Percentiles rank a stretch among this genome's conserved stretches.
Conservation (phyloP, 352 stramenopile genomes). For the Globisporangium nunn region DNA sequence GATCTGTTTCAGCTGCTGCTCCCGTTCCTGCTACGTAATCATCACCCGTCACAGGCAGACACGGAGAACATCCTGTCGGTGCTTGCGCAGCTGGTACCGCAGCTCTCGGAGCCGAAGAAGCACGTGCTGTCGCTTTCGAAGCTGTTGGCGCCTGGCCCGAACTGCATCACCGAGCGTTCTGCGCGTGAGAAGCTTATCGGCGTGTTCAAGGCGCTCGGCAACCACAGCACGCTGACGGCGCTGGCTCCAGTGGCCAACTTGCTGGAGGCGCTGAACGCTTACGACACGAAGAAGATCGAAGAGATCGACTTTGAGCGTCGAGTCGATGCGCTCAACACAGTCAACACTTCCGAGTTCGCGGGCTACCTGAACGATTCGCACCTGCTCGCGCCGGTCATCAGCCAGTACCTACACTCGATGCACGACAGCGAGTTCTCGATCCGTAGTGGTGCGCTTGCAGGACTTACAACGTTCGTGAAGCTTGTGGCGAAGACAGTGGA, state of each 20-base stretch:
- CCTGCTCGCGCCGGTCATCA: constrained; percentile 68
- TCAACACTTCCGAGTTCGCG: constrained; percentile 60
- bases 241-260: constrained; percentile 38
- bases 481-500: constrained; percentile 29
- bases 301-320: constrained; percentile 81
- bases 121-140: constrained; percentile 74
- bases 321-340: constrained; percentile 59
- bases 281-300: constrained; percentile 72
- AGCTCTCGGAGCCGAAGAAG: constrained; percentile 63
- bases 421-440: constrained; percentile 83
- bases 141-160: constrained; percentile 63
- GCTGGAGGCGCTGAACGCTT: constrained; percentile 64
- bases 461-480: constrained; percentile 45
- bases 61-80: constrained; percentile 81
- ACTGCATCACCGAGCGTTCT: constrained; percentile 56
- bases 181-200: constrained; percentile 56
- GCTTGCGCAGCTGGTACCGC: constrained; percentile 63
- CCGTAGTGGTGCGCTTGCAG: constrained; percentile 57
- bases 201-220: constrained; percentile 62
- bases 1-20: constrained; percentile 83
- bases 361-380: constrained; percentile 51
- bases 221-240: constrained; percentile 23
- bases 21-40: constrained; percentile 79
- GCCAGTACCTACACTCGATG: constrained; percentile 78
- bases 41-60: constrained; percentile 62